Evolutionary conservation across 352 stramenopile genomes (phyloP), one percentile per base, ranked within the genome.

Genomic region (Phytophthora boehmeriae): DNA sequence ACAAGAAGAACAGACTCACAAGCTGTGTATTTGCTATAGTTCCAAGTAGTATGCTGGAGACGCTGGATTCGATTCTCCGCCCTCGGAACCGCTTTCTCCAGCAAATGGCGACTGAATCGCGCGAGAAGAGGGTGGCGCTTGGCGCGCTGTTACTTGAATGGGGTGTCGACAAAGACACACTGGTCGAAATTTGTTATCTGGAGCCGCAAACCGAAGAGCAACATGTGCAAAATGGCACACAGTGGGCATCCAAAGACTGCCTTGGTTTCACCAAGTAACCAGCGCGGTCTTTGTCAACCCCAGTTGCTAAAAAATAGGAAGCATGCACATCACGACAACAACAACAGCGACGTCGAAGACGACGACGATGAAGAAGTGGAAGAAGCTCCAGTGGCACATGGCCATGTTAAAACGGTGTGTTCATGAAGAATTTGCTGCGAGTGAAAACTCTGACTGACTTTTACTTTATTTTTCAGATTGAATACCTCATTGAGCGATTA

Each of bases 71-170:
- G 1, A 30, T 83, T 16, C 32, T 75, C 19, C 47, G 52, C n/a
- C 11, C 44, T 3, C 63, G 76, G 10, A 63, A 63, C 17, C 51
- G 47, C 1, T 60, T 68, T 35, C 54, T 86, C 32, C 64, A 80
- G 46, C 64, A 79, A 46, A 25, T 81, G 9, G 63, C 73, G 19
- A 69, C 65, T 13, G 73, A 82, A 14, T 74, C 70, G 11, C 63
- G 68, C 10, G 73, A 82, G 50, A 82, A 61, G 46, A 66, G 71
- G 1, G 64, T 87, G 47, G 23, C 76, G 25, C 61, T 89, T 5
- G 81, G 77, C 28, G 73, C 70, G 11, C 35, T 84, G 35, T 51
- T 89, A 14, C 66, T 89, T 8, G 74, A 89, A 19, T 89, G 80
- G 80, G 59, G 66, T 2, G 66, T 84, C 28, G 66, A 73, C 19